Evolutionary conservation across 2,329 filamentous ascomycete genomes (phyloP).

Genomic region (Exophiala sp.): DNA sequence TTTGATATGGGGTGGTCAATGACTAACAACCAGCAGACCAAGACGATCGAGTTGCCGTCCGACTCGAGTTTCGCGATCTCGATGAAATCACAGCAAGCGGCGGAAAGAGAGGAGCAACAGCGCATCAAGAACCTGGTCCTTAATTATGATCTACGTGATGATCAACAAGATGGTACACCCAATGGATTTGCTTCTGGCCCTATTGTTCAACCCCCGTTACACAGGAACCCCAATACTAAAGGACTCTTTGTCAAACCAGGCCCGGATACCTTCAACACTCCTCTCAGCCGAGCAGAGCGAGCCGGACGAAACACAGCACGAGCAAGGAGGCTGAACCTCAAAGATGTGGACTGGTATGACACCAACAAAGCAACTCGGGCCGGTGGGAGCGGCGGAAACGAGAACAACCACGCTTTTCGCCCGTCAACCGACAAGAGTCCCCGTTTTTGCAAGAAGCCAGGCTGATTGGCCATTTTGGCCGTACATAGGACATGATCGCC

Average conservation of each 20-base stretch:
- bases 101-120: slow-evolving; percentile 92
- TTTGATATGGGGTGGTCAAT: not conserved
- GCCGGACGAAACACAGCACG: slow-evolving; percentile 67
- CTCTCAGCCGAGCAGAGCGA: slow-evolving; percentile 46
- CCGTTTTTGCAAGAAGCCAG: slow-evolving; percentile 25
- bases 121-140: slow-evolving; percentile 96
- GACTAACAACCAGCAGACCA: slow-evolving; percentile 56
- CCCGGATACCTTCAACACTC: slow-evolving; percentile 38
- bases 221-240: slow-evolving; percentile 35
- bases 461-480: slow-evolving; percentile 25
- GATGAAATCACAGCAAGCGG: slow-evolving; percentile 92
- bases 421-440: slow-evolving; percentile 9
- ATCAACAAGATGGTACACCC: slow-evolving; percentile 68
- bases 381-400: slow-evolving; percentile 6
- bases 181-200: slow-evolving; percentile 35
- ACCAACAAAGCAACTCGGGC: slow-evolving; percentile 9
- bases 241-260: slow-evolving; percentile 30
- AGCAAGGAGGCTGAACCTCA: slow-evolving; percentile 83
- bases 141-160: slow-evolving; percentile 87
- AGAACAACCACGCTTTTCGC: slow-evolving; percentile 4
- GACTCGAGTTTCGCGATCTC: slow-evolving; percentile 93
- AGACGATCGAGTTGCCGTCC: slow-evolving; percentile 75
- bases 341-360: slow-evolving; percentile 93
- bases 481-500: slow-evolving; percentile 16
- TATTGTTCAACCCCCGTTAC: slow-evolving; percentile 33